Base-by-base conservation (phyloP, 2,329 filamentous ascomycete species). In the Colletotrichum plurivorum region DNA sequence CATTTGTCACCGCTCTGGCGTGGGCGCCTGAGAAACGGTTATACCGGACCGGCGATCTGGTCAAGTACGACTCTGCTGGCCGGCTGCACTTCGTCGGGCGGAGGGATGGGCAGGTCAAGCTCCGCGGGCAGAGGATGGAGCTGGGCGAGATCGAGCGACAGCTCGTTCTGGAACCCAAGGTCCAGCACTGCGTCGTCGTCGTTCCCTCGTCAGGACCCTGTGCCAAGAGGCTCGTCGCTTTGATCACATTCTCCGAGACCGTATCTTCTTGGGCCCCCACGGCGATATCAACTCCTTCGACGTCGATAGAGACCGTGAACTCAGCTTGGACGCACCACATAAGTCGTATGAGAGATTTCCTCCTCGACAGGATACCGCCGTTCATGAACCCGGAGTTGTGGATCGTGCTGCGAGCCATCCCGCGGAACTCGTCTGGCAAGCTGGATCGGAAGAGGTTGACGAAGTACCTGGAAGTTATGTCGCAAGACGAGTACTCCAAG, bases 31-130 rank as follows among this genome's bases (percentile, higher is more conserved):
- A 45, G 10, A 56, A 53, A n/a, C 77, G 90, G 1, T 79, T 98
- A 0, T 97, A 97, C 76, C 88, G 93, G 12, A 94, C 92, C 31
- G 94, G 95, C 0, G 94, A 98, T 74, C 84, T 94, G 73, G 95
- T 94, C 0, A 87, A 93, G 25, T 88, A 97, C 80, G 87, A 97
- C 10, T 84, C 90, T 0, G 92, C 95, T 75, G 92, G 93, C 0
- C 92, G 90, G 0, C 84, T 98, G 6, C 79, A 93, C 2, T 93
- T 96, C 49, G 80, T 89, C 5, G 93, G 93, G 16, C 87, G 94
- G 31, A 83, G 91, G 15, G 94, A 97, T 73, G 92, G 92, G 67
- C 93, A 96, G 77, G 85, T 96, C 63, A 97, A 97, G 77, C 85
- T 97, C 10, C 87, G 93, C 46, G 94, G 94, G 0, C 92, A 95